Percentiles rank a stretch among this genome's conserved stretches.
Conservation (phyloP, 1,284 basidiomycete genomes). For the Abortiporus biennis region DNA sequence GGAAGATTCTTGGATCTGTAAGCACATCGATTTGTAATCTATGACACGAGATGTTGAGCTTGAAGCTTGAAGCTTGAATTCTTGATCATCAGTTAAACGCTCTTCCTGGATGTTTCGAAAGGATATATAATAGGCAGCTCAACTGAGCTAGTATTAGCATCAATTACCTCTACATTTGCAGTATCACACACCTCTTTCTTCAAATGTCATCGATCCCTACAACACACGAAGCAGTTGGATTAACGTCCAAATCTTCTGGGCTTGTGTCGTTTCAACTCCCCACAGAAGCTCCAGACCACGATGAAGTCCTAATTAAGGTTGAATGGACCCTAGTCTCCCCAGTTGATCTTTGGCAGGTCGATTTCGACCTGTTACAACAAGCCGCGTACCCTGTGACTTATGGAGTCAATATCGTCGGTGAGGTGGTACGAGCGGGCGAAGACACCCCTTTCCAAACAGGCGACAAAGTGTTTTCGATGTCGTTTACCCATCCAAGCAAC, state of each 20-base stretch:
- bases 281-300: constrained; percentile 31
- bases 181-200: too few species aligned
- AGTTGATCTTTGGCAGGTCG: constrained; percentile 36
- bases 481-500: constrained; percentile 18
- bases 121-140: too few species aligned
- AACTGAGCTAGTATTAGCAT: too few species aligned
- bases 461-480: constrained; percentile 31
- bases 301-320: constrained; percentile 42
- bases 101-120: too few species aligned
- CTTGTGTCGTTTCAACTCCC: constrained; percentile 17
- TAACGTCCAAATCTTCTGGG: neutral
- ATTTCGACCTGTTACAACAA: constrained; percentile 27
- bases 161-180: too few species aligned
- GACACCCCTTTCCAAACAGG: constrained; percentile 31
- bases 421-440: constrained; percentile 32
- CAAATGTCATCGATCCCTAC: constrained; percentile 5
- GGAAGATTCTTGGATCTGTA: too few species aligned
- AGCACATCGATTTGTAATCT: too few species aligned
- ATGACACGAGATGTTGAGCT: too few species aligned
- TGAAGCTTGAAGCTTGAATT: too few species aligned
- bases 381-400: constrained; percentile 30
- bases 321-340: constrained; percentile 36
- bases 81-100: too few species aligned
- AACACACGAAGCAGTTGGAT: constrained; percentile 5
- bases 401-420: constrained; percentile 36